Evolutionary conservation across 495 filamentous ascomycete genomes (phyloP).

Genomic region (Daldinia concentrica): DNA sequence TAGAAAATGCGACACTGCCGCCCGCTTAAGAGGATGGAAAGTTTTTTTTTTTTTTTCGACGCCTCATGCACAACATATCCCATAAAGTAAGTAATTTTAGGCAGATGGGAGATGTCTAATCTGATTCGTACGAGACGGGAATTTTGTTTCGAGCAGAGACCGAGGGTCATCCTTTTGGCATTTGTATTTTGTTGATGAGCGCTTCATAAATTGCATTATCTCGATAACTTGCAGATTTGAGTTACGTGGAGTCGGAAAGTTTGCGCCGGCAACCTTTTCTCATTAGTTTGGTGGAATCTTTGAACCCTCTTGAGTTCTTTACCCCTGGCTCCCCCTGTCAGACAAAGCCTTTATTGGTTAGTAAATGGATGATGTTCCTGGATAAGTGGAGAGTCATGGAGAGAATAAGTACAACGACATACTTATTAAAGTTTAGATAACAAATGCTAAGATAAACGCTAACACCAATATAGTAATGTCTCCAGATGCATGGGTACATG

Average conservation of each 20-base stretch:
- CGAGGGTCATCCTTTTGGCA: slow-evolving; percentile 2
- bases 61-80: slow-evolving; percentile 30
- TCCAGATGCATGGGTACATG: neutral
- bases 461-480: neutral
- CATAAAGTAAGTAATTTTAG: neutral
- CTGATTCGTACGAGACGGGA: slow-evolving; percentile 38
- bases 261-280: slow-evolving; percentile 14
- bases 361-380: slow-evolving; percentile 22
- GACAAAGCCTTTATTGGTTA: slow-evolving; percentile 32
- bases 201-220: slow-evolving; percentile 20
- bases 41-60: neutral
- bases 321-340: slow-evolving; percentile 33
- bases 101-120: slow-evolving; percentile 6
- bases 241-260: slow-evolving; percentile 27
- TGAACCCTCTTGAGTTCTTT: slow-evolving; percentile 2
- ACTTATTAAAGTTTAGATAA: neutral
- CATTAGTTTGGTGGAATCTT: slow-evolving; percentile 7
- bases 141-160: slow-evolving; percentile 37
- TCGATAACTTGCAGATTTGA: slow-evolving; percentile 9
- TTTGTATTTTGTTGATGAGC: slow-evolving; percentile 2
- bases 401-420: neutral
- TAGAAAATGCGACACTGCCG: slow-evolving; percentile 33
- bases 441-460: neutral
- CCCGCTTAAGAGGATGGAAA: slow-evolving; percentile 12
- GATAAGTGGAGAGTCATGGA: slow-evolving; percentile 30